Evolutionary conservation across 345 rosid genomes (phyloP), one percentile per base, ranked within the genome.

Genomic region (Balakata baccata): DNA sequence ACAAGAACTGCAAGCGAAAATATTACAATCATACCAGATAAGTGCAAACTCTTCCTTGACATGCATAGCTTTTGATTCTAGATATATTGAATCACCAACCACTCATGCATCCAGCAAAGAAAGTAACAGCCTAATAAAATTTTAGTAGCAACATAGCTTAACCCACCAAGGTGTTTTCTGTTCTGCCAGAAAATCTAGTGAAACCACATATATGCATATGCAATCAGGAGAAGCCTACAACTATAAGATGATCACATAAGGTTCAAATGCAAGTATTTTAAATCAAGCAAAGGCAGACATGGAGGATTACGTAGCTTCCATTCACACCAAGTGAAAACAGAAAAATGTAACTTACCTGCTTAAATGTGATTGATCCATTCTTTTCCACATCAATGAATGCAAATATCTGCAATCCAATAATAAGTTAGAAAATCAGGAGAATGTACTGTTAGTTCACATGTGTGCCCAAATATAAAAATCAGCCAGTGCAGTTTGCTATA

Each of bases 331-430:
- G 68, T 52, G 25, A 43, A 76, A 67, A 64, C n/a, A 64, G 41
- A 43, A 43, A 6, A 41, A 54, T 22, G 37, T 64, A 58, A 66
- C 9, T 39, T 83, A 95, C 99, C 97, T 91, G 96, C 83, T 87
- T 92, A 83, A 91, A 95, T 77, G 94, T 87, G 84, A 91, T 89
- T 59, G 89, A 84, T 65, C 93, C 97, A 3, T 53, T 74, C 79
- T 87, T 90, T 79, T 92, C 98, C 47, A 87, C 85, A 75, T 95
- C 99, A 67, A 95, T 57, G 86, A 95, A 91, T 59, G 85, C 84
- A 65, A 95, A 95, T 68, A 95, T 84, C 98, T 95, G 84, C 74
- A 88, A 37, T 53, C 71, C 38, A 65, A 57, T 34, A 47, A 57
- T 13, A 34, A 29, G 58, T 11, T 23, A 45, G 58, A 45, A 41